phyloP scores from a whole-genome alignment of 441 rosid genomes.

The Daphne laureola region DNA sequence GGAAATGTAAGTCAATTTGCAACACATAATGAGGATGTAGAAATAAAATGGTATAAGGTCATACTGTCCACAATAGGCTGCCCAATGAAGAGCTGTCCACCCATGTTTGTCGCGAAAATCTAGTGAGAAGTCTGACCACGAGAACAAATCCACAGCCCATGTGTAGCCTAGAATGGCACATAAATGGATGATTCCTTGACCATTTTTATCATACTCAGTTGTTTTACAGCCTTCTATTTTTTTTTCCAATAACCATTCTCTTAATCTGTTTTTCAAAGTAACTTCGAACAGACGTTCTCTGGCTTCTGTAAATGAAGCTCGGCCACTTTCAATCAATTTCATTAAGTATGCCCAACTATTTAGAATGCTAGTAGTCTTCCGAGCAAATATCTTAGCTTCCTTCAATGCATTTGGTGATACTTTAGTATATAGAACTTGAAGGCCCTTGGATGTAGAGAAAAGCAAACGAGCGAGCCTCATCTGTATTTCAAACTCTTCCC shows the following conservation, averaged over 20 bases:
- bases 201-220: conserved; percentile 56
- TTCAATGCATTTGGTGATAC: conserved; percentile 39
- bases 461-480: conserved; percentile 69
- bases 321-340: conserved; percentile 45
- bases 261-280: conserved; percentile 59
- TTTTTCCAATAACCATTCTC: conserved; percentile 86
- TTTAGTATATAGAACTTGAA: conserved; percentile 41
- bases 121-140: conserved; percentile 60
- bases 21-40: neutral
- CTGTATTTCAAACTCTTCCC: conserved; percentile 72
- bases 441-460: conserved; percentile 50
- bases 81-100: conserved; percentile 99
- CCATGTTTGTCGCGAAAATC: conserved; percentile 79
- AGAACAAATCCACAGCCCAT: conserved; percentile 67
- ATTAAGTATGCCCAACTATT: conserved; percentile 54
- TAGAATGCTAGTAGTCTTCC: conserved; percentile 35
- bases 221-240: conserved; percentile 50
- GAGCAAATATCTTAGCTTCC: conserved; percentile 61
- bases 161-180: conserved; percentile 80
- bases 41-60: neutral
- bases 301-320: conserved; percentile 47
- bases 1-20: conserved; percentile 5
- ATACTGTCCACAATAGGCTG: conserved; percentile 75
- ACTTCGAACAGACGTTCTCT: conserved; percentile 60
- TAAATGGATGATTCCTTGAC: conserved; percentile 81